Evolutionary conservation across 2,329 filamentous ascomycete species (phyloP).

Genomic region (Aspergillus sp.): DNA sequence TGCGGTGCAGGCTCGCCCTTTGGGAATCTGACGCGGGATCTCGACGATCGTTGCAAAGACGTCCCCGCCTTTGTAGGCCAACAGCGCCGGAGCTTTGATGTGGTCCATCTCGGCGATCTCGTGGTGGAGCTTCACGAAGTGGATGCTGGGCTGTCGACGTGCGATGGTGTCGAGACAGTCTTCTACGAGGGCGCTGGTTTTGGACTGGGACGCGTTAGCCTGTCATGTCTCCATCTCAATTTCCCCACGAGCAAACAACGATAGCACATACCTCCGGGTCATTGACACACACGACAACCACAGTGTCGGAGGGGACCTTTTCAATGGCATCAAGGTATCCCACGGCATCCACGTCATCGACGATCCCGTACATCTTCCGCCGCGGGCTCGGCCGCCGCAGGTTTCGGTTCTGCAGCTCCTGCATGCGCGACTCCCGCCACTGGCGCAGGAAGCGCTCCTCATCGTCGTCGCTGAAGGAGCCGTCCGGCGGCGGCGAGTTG

Average conservation of each 20-base stretch:
- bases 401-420: constrained; percentile 68
- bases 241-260: neutral
- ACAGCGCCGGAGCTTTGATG: constrained; percentile 78
- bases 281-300: constrained; percentile 91
- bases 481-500: constrained; percentile 20
- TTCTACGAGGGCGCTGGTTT: constrained; percentile 76
- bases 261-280: constrained; percentile 69
- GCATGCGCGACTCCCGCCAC: constrained; percentile 78
- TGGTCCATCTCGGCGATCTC: constrained; percentile 93
- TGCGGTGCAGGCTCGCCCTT: constrained; percentile 49
- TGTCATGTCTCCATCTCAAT: neutral
- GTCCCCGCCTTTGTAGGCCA: constrained; percentile 87
- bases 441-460: constrained; percentile 79
- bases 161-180: constrained; percentile 74
- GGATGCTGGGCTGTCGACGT: constrained; percentile 64
- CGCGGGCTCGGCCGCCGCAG: constrained; percentile 73
- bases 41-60: constrained; percentile 88
- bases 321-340: constrained; percentile 97
- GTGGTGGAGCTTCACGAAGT: constrained; percentile 88
- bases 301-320: constrained; percentile 74
- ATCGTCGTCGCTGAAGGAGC: constrained; percentile 54
- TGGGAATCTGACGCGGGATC: constrained; percentile 79
- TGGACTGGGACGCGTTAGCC: constrained; percentile 55
- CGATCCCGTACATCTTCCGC: constrained; percentile 70
- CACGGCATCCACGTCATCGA: constrained; percentile 81